A percentile compares a stretch with the other conserved stretches of the same genome.
phyloP scores from a whole-genome alignment of 1,139 yeast genomes.

The Suhomyces choctaworum region DNA sequence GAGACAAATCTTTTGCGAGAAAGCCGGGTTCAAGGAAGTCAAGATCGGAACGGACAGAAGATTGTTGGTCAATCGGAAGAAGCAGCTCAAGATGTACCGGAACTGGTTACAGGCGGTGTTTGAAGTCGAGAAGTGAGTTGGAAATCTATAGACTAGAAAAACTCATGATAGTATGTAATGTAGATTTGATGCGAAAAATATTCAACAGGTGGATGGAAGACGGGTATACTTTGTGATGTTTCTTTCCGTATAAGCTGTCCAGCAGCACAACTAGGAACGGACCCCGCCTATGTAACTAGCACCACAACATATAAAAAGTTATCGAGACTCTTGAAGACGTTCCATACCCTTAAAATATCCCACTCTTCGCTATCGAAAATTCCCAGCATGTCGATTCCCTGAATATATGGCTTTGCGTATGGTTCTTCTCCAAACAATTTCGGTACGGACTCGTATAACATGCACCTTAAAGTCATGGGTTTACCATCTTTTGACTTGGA shows the following conservation, averaged over 20 bases:
- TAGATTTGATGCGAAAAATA: too few relatives aligned
- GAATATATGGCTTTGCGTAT: slow-evolving; percentile 50
- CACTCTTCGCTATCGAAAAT: slow-evolving; percentile 33
- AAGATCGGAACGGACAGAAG: slow-evolving; percentile 90
- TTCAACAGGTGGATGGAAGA: too few relatives aligned
- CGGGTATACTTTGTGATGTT: too few relatives aligned
- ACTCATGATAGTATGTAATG: not conserved
- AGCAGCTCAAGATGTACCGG: slow-evolving; percentile 91
- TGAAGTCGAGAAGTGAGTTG: too few relatives aligned
- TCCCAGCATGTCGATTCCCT: slow-evolving; percentile 59
- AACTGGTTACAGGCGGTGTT: slow-evolving; percentile 96
- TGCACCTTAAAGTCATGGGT: slow-evolving; percentile 39
- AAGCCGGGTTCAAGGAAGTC: slow-evolving; percentile 60
- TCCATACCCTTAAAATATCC: slow-evolving; percentile 51
- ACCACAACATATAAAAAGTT: slow-evolving; percentile 71
- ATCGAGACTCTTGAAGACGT: slow-evolving; percentile 61
- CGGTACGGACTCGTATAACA: slow-evolving; percentile 16
- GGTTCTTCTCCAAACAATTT: slow-evolving; percentile 26
- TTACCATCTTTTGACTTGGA: slow-evolving; percentile 13
- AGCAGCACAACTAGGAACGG: too few relatives aligned
- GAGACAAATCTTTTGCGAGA: slow-evolving; percentile 64
- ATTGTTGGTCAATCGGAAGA: slow-evolving; percentile 85
- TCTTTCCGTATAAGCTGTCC: too few relatives aligned
- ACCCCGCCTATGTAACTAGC: too few relatives aligned
- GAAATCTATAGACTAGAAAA: not conserved